Conservation (phyloP, 305 asterid species). For the Solanum aculeatissimum region DNA sequence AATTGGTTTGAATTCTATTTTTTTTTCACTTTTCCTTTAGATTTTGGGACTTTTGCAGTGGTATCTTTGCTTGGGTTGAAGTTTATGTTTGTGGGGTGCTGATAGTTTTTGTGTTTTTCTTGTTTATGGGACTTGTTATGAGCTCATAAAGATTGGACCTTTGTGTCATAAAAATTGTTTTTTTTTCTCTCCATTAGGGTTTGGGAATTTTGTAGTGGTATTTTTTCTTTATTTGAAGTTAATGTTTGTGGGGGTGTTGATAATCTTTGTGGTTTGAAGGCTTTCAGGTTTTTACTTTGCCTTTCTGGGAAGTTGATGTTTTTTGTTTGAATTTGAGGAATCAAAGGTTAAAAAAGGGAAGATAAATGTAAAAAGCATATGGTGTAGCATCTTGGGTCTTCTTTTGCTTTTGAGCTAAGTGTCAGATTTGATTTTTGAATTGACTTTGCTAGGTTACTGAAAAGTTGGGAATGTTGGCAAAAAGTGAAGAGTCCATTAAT, state of each 20-base stretch:
- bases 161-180: not conserved
- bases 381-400: not conserved
- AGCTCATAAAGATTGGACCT: not conserved
- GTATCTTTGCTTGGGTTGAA: not conserved
- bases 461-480: not conserved
- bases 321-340: not conserved
- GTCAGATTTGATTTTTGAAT: not conserved
- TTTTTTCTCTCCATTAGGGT: not conserved
- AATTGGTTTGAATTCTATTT: not conserved
- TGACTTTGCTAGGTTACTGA: not conserved
- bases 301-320: not conserved
- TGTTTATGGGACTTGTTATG: not conserved
- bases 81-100: not conserved
- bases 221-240: not conserved
- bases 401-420: not conserved
- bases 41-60: not conserved
- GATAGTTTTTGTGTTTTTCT: not conserved
- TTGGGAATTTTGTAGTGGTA: not conserved
- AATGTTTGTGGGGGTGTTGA: not conserved
- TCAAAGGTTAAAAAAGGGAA: not conserved
- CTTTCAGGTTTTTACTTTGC: not conserved
- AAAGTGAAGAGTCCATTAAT: not conserved
- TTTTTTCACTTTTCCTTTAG: not conserved
- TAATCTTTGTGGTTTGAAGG: not conserved
- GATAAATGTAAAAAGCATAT: not conserved